A percentile compares a stretch with the other conserved stretches of the same genome.
phyloP scores from a whole-genome alignment of 2,329 filamentous ascomycete species.

The Graphilbum sp. region DNA sequence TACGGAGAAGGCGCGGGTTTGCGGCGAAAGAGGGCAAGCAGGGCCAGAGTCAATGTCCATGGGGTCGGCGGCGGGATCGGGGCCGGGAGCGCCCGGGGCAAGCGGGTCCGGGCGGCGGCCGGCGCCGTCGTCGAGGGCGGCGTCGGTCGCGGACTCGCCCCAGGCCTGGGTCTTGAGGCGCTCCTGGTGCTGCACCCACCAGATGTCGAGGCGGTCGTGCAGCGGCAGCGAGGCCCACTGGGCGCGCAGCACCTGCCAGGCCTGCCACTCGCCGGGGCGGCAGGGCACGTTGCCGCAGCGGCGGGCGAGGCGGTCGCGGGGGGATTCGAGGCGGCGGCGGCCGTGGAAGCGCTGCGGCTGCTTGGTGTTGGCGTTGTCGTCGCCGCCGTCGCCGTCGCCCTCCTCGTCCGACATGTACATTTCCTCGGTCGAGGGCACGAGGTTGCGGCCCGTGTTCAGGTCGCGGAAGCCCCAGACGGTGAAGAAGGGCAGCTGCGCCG shows the following conservation, averaged over 20 bases:
- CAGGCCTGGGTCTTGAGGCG: conserved; percentile 8
- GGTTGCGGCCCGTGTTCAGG: conserved; percentile 30
- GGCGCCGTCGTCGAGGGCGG: background rate
- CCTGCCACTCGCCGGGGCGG: conserved; percentile 21
- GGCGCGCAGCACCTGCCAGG: conserved; percentile 27
- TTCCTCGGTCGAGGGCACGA: conserved; percentile 30
- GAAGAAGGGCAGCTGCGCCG: conserved; percentile 32
- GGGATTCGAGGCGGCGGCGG: conserved; percentile 21
- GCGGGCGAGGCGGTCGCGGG: conserved; percentile 10
- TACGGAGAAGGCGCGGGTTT: conserved; percentile 1
- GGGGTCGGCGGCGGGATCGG: too few relatives aligned
- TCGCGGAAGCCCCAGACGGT: conserved; percentile 47
- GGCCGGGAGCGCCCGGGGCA: too few relatives aligned
- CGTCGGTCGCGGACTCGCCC: too few relatives aligned
- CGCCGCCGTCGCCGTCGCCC: background rate
- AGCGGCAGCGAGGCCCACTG: conserved; percentile 22
- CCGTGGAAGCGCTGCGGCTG: background rate
- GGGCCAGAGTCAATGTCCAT: too few relatives aligned
- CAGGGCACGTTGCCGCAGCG: conserved; percentile 19
- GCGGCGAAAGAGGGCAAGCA: too few relatives aligned
- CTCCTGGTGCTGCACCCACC: conserved; percentile 15
- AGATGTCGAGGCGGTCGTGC: conserved; percentile 21
- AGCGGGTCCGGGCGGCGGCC: too few relatives aligned
- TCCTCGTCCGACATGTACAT: conserved; percentile 33
- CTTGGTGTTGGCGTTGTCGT: background rate